phyloP scores from a whole-genome alignment of 1,284 basidiomycete species.

The Naganishia liquefaciens region DNA sequence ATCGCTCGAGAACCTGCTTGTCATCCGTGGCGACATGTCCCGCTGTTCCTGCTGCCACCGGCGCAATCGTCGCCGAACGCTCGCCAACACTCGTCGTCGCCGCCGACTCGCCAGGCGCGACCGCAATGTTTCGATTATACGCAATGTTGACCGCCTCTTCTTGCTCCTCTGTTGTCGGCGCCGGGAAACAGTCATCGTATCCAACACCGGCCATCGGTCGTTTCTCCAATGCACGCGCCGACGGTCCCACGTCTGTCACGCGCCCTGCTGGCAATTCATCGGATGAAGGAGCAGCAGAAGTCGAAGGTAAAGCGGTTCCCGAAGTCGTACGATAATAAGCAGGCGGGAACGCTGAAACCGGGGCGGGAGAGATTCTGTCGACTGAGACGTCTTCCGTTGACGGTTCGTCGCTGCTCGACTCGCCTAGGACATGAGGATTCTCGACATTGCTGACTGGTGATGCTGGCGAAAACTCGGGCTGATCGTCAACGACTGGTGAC shows the following conservation, averaged over 20 bases:
- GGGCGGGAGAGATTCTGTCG: not conserved
- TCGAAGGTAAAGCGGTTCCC: not conserved
- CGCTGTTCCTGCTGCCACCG: conserved; percentile 11
- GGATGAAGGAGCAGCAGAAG: not conserved
- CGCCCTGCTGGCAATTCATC: not conserved
- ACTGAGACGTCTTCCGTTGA: not conserved
- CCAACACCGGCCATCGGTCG: conserved; percentile 37
- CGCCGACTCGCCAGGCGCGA: not conserved
- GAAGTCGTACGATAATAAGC: conserved; percentile 34
- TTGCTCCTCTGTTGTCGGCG: conserved; percentile 49
- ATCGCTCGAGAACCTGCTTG: conserved; percentile 48
- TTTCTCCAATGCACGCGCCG: conserved; percentile 42
- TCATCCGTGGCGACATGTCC: conserved; percentile 53
- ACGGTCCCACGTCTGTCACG: conserved; percentile 4
- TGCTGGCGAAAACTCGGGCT: too few relatives aligned
- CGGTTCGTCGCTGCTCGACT: too few relatives aligned
- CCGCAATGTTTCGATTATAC: conserved; percentile 38
- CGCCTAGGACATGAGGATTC: not conserved
- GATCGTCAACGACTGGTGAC: not conserved
- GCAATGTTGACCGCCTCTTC: conserved; percentile 48
- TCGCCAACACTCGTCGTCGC: not conserved
- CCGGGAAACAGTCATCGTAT: conserved; percentile 49
- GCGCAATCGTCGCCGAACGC: not conserved
- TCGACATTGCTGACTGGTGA: not conserved
- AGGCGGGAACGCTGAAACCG: conserved; percentile 26